phyloP scores from a whole-genome alignment of 192 early-diverging fungal species.

The Kappamyces sp. region DNA sequence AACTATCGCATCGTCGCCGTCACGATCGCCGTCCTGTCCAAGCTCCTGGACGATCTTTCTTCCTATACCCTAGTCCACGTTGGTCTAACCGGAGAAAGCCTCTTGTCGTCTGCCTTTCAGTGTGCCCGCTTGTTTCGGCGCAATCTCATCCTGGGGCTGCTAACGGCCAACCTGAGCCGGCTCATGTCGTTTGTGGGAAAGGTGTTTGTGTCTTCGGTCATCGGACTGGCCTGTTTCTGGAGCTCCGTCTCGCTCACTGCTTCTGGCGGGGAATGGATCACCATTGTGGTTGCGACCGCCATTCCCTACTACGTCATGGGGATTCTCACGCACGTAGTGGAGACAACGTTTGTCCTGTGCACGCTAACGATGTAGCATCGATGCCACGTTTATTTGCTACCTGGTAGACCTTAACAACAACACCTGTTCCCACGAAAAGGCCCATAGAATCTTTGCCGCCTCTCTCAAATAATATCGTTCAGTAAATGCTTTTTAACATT shows the following conservation, averaged over 20 bases:
- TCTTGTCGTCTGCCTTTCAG: constrained; percentile 45
- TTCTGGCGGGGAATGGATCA: constrained; percentile 20
- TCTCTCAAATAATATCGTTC: constrained; percentile 7
- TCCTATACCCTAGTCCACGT: constrained; percentile 64
- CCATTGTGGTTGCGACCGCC: constrained; percentile 40
- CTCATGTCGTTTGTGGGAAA: constrained; percentile 56
- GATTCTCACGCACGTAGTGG: constrained; percentile 64
- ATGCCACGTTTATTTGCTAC: constrained; percentile 76
- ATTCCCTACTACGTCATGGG: constrained; percentile 63
- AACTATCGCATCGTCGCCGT: constrained; percentile 14
- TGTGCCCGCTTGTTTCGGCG: constrained; percentile 69
- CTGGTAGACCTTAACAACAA: constrained; percentile 69
- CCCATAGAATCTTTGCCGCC: constrained; percentile 34
- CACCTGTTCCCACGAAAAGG: constrained; percentile 33
- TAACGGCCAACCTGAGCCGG: constrained; percentile 46
- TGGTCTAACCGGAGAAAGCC: constrained; percentile 64
- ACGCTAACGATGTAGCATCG: constrained; percentile 43
- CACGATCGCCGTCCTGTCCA: constrained; percentile 17
- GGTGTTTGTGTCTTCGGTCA: constrained; percentile 45
- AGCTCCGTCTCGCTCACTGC: not conserved
- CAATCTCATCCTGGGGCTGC: constrained; percentile 63
- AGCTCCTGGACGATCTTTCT: constrained; percentile 26
- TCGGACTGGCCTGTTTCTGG: constrained; percentile 33
- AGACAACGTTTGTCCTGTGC: constrained; percentile 62
- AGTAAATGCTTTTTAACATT: not conserved